Conservation (phyloP, 192 early-diverging fungal genomes). For the Linnemannia zychae region DNA sequence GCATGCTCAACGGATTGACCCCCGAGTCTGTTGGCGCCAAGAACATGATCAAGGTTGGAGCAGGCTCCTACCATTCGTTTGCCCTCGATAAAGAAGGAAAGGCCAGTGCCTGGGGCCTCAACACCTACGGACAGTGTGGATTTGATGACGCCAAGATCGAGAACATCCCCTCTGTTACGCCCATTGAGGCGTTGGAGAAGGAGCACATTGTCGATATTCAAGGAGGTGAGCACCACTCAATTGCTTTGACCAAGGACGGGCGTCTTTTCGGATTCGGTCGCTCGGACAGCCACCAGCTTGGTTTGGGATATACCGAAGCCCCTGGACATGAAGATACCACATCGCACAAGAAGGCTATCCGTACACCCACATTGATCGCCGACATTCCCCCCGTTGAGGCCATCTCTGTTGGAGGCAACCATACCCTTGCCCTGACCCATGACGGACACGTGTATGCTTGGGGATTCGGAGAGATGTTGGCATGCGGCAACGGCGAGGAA, state of each 20-base stretch:
- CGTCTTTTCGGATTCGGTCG: constrained; percentile 86
- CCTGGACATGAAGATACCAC: constrained; percentile 51
- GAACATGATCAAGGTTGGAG: constrained; percentile 74
- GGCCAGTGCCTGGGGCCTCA: constrained; percentile 89
- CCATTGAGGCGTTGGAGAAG: constrained; percentile 64
- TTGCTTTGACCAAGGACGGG: constrained; percentile 83
- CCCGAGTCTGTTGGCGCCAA: constrained; percentile 68
- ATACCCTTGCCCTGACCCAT: constrained; percentile 67
- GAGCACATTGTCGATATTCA: constrained; percentile 69
- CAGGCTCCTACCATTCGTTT: constrained; percentile 89
- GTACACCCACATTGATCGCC: constrained; percentile 68
- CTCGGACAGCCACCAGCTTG: constrained; percentile 86
- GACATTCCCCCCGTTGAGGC: constrained; percentile 49
- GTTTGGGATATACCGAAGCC: constrained; percentile 62
- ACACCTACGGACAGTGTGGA: constrained; percentile 93
- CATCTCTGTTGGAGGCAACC: constrained; percentile 75
- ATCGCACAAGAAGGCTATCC: constrained; percentile 70
- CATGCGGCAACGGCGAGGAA: constrained; percentile 84
- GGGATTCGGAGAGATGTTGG: constrained; percentile 91
- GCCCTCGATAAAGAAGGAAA: constrained; percentile 75
- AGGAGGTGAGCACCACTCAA: constrained; percentile 91
- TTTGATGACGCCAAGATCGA: constrained; percentile 51
- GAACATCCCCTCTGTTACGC: constrained; percentile 68
- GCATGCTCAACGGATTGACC: constrained; percentile 71
- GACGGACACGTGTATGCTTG: constrained; percentile 82